Evolutionary conservation across 768 basidiomycete species (phyloP).

Genomic region (Russula emetica): DNA sequence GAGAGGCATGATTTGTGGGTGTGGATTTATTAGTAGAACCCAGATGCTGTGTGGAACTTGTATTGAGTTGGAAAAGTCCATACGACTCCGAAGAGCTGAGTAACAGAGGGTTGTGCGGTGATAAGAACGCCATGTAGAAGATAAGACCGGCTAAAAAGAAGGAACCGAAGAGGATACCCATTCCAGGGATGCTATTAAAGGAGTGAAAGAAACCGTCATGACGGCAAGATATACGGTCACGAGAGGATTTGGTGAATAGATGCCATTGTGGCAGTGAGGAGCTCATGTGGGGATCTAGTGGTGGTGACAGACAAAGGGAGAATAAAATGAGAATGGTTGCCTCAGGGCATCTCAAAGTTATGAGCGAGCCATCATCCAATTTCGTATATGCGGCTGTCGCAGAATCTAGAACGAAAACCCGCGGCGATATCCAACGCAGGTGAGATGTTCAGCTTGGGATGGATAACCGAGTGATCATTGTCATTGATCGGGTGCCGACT

Average conservation of each 20-base stretch:
- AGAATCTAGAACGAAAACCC: background rate
- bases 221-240: slow-evolving; percentile 1
- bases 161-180: slow-evolving; percentile 8
- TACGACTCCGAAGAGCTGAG: background rate
- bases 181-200: background rate
- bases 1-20: background rate
- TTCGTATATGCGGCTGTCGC: background rate
- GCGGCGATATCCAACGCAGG: background rate
- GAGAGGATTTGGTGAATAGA: background rate
- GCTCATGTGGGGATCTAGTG: background rate
- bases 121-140: slow-evolving; percentile 7
- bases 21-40: background rate
- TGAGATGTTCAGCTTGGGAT: background rate
- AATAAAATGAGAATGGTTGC: background rate
- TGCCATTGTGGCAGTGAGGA: background rate
- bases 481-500: too few relatives aligned
- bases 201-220: background rate
- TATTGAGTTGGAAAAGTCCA: too few relatives aligned
- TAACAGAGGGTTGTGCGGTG: background rate
- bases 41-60: background rate
- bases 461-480: background rate
- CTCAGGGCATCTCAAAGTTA: background rate
- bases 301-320: background rate
- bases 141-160: slow-evolving; percentile 8
- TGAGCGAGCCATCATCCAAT: background rate